These are phyloP conservation scores for Tetrahymena thermophila DNA, from an alignment of 73 alveolate species.

Conservation along the genomic window DNA sequence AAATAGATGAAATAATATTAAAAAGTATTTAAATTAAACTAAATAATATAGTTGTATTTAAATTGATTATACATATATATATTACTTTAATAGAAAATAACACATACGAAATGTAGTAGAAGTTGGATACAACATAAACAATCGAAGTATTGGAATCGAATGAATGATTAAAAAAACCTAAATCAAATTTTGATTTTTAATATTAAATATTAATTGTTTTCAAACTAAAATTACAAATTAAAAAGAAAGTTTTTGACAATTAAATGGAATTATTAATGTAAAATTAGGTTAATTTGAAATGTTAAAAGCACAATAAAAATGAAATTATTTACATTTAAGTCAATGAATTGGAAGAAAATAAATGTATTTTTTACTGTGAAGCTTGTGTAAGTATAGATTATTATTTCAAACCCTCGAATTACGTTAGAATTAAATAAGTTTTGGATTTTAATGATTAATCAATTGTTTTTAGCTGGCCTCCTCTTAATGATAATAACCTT, in stretches of 20 bases:
- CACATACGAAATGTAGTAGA: no score
- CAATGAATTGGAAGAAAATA: not conserved
- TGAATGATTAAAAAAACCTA: not conserved
- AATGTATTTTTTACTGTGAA: not conserved
- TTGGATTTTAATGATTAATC: not conserved
- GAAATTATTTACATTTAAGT: not conserved
- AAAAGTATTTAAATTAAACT: no score
- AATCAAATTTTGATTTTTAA: not conserved
- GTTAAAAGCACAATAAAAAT: not conserved
- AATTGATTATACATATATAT: no score
- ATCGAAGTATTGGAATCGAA: not conserved
- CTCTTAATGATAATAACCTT: not conserved
- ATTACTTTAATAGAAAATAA: no score
- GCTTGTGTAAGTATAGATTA: not conserved
- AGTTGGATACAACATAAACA: no score
- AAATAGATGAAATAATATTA: no score
- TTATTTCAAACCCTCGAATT: not conserved
- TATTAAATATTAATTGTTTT: no score
- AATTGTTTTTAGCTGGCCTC: not conserved
- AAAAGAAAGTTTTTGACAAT: not conserved
- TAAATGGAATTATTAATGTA: not conserved
- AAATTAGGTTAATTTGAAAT: not conserved
- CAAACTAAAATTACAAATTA: not conserved
- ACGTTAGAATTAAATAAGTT: not conserved
- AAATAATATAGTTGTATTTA: no score